Base-by-base conservation (phyloP, 2,329 filamentous ascomycete genomes). In the Torrubiella hemipterigena region DNA sequence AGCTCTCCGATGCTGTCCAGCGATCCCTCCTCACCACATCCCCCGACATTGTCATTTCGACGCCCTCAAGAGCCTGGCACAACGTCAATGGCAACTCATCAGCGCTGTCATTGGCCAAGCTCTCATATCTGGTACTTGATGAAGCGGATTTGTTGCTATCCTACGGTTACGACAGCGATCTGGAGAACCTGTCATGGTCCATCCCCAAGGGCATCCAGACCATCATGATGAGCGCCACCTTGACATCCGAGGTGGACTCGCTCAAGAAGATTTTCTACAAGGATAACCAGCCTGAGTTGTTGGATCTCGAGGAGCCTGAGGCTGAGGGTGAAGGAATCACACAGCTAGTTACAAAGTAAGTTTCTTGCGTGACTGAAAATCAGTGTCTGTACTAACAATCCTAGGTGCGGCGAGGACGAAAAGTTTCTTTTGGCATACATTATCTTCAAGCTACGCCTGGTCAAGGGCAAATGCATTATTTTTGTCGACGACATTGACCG, bases 401-500 rank as follows among this genome's bases (percentile, higher is more conserved):
- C n/a, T n/a, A n/a, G n/a, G n/a, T 93, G 86, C 43, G 84, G 74
- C n/a, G 91, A 98, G 57, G 89, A 96, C 42, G 91, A 96, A 47
- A 98, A 98, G 51, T 98, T 96, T 48, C 61, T 98, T 22, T 61
- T 98, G 26, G 76, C 81, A 13, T 96, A 94, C 48, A 81, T 94
- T 37, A 89, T 96, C 50, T 93, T 95, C 64, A 94, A 94, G 61
- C 69, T 96, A 10, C 82, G 91, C 52, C 64, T 96, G 31, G 80
- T 98, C 50, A 93, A 89, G 54, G 91, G 91, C 40, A 96, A 96
- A 55, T 81, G 81, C 36, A 61, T 71, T 38, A 64, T 71, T 27
- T 71, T 71, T 37, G 86, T 94, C 6, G 79, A 75, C 17, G 85
- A 94, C 43, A 80, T 93, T 32, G 87, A 95, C 56, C 61, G 67